Evolutionary conservation across 2,329 filamentous ascomycete species (phyloP), one percentile per base, ranked within the genome.

Genomic region (Neofusicoccum parvum): DNA sequence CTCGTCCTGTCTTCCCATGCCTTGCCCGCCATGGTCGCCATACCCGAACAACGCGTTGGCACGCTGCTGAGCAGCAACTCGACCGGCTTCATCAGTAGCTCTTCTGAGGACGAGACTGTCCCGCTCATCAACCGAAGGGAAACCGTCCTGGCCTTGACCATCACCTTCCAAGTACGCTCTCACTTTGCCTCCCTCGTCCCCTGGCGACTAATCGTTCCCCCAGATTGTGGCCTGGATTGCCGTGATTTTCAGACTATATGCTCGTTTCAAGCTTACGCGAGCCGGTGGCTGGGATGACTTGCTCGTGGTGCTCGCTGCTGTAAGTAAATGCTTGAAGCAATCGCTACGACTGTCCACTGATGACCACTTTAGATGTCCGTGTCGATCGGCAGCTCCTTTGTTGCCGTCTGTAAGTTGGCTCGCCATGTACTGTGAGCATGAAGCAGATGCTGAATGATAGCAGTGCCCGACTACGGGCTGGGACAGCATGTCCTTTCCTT

Each of bases 271-370:
- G 41, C 70, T 54, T 2, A 37, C 72, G n/a, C 69, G 65, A 15
- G 65, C 74, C 14, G 74, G 72, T 69, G 73, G 76, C n/a, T 76
- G 72, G 72, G 76, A 78, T 59, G 76, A 78, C 65, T 37, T 71
- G 2, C 74, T 76, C 11, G 72, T 78, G 15, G 58, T 74, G 15
- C 66, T 77, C 7, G 73, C 76, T 10, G 68, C 62, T 10, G 58
- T 74, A 0, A 67, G 73, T 15, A 20, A 3, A 5, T 20, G 41
- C 27, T 34, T 7, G 9, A 10, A 34, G 6, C 5, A 10, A 14
- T 6, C 9, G 2, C 11, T 0, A 10, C 27, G 11, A 32, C n/a
- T 14, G 5, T 43, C 23, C 10, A 5, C 27, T 62, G 20, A 50
- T 27, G 27, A 6, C 9, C n/a, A 14, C 34, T 20, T n/a, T 34